Evolutionary conservation across 768 basidiomycete species (phyloP), one percentile per base, ranked within the genome.

Genomic region (Collybia sp.): DNA sequence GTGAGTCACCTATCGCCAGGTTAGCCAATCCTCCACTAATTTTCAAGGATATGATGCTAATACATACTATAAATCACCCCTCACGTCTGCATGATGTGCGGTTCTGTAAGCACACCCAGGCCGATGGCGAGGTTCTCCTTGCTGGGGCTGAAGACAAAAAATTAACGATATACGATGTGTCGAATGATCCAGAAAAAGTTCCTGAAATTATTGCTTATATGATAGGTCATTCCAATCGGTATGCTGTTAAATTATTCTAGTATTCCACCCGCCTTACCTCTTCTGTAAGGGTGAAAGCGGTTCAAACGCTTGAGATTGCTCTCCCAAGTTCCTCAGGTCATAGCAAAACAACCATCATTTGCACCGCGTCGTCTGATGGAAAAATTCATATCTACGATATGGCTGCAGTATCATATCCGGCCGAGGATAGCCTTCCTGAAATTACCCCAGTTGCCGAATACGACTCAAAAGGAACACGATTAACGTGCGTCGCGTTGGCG

Each of bases 121-220:
- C 75, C 2, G 63, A 68, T 0, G 79, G 77, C 35, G 87, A 93
- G 55, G 61, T 94, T 30, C 68, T 97, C 6, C 72, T 95, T 42
- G 89, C 83, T 6, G 88, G 81, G 2, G 93, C 87, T 5, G 96
- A 99, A 66, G 93, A 97, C 61, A 92, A 87, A 53, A 88, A 88
- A 56, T 70, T 91, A 2, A 79, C 92, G 1, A 67, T 93, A 9
- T 97, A 94, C 65, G 74, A 77, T 40, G 51, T 89, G 25, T 70
- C 72, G 3, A 57, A 66, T 12, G 73, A 81, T 45, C 61, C 63
- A 2, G 62, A 72, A 6, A 59, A 56, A 5, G 44, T 68, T 2
- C 86, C 88, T 1, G 70, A 58, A 6, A 63, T 91, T n/a, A 67
- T 88, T 19, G 89, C 87, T 5, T 68, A 80, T 46, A 69, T 94